Evolutionary conservation across 768 basidiomycete genomes (phyloP).

Genomic region (Naganishia vaughanmartiniae): DNA sequence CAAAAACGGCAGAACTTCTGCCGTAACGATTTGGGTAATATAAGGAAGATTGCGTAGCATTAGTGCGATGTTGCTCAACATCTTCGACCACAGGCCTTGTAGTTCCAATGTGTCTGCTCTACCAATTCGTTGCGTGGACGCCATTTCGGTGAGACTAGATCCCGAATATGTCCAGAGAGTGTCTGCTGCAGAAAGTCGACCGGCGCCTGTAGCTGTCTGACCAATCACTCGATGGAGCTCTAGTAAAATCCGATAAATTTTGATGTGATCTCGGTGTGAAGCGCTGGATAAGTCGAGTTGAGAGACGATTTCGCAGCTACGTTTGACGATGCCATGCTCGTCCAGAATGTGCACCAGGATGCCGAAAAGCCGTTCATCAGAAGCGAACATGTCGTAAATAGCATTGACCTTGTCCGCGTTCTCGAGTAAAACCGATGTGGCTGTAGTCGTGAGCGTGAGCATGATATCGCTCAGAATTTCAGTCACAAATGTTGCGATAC

Average conservation of each 20-base stretch:
- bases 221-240: slow-evolving; percentile 12
- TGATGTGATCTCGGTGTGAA: not conserved
- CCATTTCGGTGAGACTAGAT: slow-evolving; percentile 10
- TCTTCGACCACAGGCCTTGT: slow-evolving; percentile 5
- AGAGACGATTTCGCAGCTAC: slow-evolving; percentile 17
- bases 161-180: slow-evolving; percentile 12
- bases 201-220: slow-evolving; percentile 1
- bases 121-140: not conserved
- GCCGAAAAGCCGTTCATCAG: slow-evolving; percentile 4
- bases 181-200: slow-evolving; percentile 16
- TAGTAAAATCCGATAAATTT: slow-evolving; percentile 8
- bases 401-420: slow-evolving; percentile 13
- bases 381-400: slow-evolving; percentile 19
- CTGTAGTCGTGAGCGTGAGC: slow-evolving; percentile 1
- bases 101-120: not conserved
- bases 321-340: slow-evolving; percentile 22
- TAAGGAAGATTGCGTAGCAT: slow-evolving; percentile 19
- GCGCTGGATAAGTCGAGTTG: slow-evolving; percentile 3
- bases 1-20: slow-evolving; percentile 4
- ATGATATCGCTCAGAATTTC: slow-evolving; percentile 19
- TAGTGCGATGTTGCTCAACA: slow-evolving; percentile 11
- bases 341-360: slow-evolving; percentile 19
- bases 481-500: slow-evolving; percentile 3
- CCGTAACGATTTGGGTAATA: slow-evolving; percentile 3
- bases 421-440: slow-evolving; percentile 3